These are phyloP conservation scores for Fomitopsis pulvina DNA, from an alignment of 768 basidiomycete genomes.

Conservation along the genomic window DNA sequence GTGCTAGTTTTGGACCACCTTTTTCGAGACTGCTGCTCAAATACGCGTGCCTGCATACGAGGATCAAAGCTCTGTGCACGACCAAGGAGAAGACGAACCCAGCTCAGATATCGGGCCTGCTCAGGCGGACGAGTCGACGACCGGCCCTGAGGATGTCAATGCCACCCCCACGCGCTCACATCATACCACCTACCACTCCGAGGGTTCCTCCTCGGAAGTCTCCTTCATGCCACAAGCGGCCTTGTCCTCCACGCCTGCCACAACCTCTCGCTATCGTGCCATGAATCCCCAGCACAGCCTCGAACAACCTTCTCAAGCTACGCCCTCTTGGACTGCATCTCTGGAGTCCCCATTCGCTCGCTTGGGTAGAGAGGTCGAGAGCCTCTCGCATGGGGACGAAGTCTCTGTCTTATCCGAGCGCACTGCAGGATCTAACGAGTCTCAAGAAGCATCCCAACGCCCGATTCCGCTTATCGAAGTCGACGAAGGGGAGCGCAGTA, in stretches of 20 bases:
- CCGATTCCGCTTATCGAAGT: slow-evolving; percentile 1
- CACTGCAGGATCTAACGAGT: slow-evolving; percentile 18
- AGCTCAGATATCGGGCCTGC: slow-evolving; percentile 13
- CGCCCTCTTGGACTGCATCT: slow-evolving; percentile 66
- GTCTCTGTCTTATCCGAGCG: slow-evolving; percentile 10
- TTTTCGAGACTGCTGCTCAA: slow-evolving; percentile 92
- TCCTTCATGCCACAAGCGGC: slow-evolving; percentile 77
- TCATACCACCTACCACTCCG: slow-evolving; percentile 29
- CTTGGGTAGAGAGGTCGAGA: slow-evolving; percentile 55
- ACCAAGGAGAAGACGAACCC: slow-evolving; percentile 10
- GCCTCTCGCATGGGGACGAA: slow-evolving; percentile 41
- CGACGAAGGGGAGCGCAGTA: neutral
- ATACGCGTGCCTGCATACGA: slow-evolving; percentile 74
- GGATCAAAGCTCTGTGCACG: slow-evolving; percentile 38
- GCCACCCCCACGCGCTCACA: slow-evolving; percentile 4
- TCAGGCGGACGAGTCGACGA: slow-evolving; percentile 11
- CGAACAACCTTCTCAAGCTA: slow-evolving; percentile 32
- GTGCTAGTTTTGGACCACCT: slow-evolving; percentile 88
- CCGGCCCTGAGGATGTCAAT: slow-evolving; percentile 23
- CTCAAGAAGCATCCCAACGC: slow-evolving; percentile 20
- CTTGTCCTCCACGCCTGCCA: slow-evolving; percentile 75
- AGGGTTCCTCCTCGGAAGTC: slow-evolving; percentile 49
- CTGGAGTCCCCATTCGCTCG: slow-evolving; percentile 70
- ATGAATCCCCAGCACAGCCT: slow-evolving; percentile 29
- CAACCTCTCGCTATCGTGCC: slow-evolving; percentile 26